Base-by-base conservation (phyloP, 169 alveolate species). In the Cryptosporidium tyzzeri region DNA sequence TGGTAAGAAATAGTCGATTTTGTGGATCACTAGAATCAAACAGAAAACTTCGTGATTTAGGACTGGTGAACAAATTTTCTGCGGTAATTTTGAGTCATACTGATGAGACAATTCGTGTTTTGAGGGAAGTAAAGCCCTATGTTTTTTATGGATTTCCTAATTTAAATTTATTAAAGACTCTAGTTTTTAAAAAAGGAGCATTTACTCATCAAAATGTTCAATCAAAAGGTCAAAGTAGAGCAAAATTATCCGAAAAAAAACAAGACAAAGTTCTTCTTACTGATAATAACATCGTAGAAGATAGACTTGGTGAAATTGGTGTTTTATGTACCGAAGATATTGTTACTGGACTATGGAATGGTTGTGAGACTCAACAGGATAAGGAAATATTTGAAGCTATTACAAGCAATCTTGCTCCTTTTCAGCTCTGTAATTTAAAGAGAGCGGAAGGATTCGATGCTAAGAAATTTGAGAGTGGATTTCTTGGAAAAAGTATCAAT, bases 241-340 rank as follows among this genome's bases (percentile, higher is more conserved):
- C 71, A n/a, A 41, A 33, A 16, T 26, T 9, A 41, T 41, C 69
- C 0, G 33, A 62, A 62, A 9, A 7, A 1, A 35, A 51, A 6
- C 35, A 71, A 21, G 68, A 84, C 45, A 41, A 62, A 23, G 31
- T 71, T 51, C 86, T 93, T n/a, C 91, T 93, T 39, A 73, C 96
- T 3, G 95, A 93, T 67, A 93, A 93, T 62, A 74, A 75, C 69
- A 45, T 84, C 7, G 93, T 93, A n/a, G 96, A 93, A 48, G 95
- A 92, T 29, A 58, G 73, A 16, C 74, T 93, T 10, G 95, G 94
- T 3, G 84, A 80, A n/a, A n/a, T 85, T 10, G 94, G 93, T 39
- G 70, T 93, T 14, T 85, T 93, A 31, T 93, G 96, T 41, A 73
- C 93, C 33, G 96, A 93, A 50, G 96, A 93, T 69, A 31, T 93